Base-by-base conservation (phyloP, 495 filamentous ascomycete species). In the Chaetomium fimeti region DNA sequence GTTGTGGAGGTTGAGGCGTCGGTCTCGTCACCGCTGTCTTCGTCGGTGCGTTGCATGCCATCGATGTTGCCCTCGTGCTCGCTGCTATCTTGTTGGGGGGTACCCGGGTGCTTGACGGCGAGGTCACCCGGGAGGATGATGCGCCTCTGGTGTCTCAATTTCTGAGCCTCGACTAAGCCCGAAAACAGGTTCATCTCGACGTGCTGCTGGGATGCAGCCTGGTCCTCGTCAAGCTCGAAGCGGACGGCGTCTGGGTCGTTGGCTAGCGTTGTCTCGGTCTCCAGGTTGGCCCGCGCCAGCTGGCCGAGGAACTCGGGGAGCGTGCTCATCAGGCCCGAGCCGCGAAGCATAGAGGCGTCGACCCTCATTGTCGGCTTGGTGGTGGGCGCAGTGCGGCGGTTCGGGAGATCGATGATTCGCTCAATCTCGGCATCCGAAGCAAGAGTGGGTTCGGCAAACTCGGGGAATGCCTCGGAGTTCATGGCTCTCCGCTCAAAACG, bases 221-320 rank as follows among this genome's bases (percentile, higher is more conserved):
- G 61, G 12, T 71, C 66, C 12, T 65, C 64, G 42, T 66, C 60
- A 16, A 73, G 61, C 40, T 74, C 69, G 42, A 73, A 60, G 7
- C 67, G 43, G 36, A 63, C 63, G 20, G 60, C 67, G 20, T 57
- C 59, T 25, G 67, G 67, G 40, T 68, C 61, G 57, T 27, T 65
- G 32, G 67, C 69, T 58, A 74, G 66, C 25, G 62, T 29, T 3
- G 71, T 63, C 40, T 74, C 58, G 0, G 59, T 67, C 51, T 74
- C 71, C 7, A 66, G 62, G 51, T 75, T 70, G 28, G 68, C 67
- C 0, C 66, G 68, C 7, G 73, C 69, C 1, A 75, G 45, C 62
- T 72, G 69, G 13, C 68, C 66, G 5, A 75, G 54, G 47, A 75
- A 75, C 47, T 69, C 69, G 9, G 73, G 73, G 15, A 75, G 55